phyloP scores from a whole-genome alignment of 2,329 filamentous ascomycete species.

The Curvularia lunata region DNA sequence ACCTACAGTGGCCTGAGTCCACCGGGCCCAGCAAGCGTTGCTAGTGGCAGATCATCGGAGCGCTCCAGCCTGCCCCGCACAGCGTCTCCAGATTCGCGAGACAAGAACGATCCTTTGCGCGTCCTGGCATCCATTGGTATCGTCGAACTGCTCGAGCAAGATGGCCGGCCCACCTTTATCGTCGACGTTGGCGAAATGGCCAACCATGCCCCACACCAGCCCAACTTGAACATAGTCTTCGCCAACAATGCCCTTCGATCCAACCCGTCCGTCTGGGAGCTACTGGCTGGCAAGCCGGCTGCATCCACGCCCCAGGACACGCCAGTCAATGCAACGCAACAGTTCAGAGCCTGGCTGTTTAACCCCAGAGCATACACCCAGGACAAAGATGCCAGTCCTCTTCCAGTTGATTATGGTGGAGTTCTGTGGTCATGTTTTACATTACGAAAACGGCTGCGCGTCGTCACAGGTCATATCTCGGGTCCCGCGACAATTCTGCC shows the following conservation, averaged over 20 bases:
- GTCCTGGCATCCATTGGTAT: conserved; percentile 70
- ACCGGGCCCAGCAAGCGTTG: conserved; percentile 55
- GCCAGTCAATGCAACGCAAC: conserved; percentile 36
- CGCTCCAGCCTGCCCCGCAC: conserved; percentile 59
- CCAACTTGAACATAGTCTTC: conserved; percentile 67
- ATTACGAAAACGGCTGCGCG: conserved; percentile 69
- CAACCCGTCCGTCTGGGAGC: conserved; percentile 61
- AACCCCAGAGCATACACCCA: conserved; percentile 62
- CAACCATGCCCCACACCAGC: conserved; percentile 58
- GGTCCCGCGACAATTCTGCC: conserved; percentile 25
- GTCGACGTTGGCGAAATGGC: conserved; percentile 68
- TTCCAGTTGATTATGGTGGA: conserved; percentile 64
- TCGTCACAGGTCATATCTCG: conserved; percentile 63
- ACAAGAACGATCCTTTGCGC: conserved; percentile 58
- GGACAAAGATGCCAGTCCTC: conserved; percentile 58
- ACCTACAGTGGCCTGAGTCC: conserved; percentile 50
- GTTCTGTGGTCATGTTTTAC: conserved; percentile 75
- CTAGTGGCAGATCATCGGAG: conserved; percentile 61
- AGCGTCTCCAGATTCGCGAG: conserved; percentile 60
- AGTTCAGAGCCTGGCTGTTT: conserved; percentile 74
- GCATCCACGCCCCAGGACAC: conserved; percentile 47
- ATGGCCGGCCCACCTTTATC: conserved; percentile 77
- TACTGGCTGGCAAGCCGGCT: conserved; percentile 58
- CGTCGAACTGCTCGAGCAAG: conserved; percentile 75
- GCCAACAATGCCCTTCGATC: conserved; percentile 71